Base-by-base conservation (phyloP, 257 asterid genomes). In the Ophiorrhiza pumila region DNA sequence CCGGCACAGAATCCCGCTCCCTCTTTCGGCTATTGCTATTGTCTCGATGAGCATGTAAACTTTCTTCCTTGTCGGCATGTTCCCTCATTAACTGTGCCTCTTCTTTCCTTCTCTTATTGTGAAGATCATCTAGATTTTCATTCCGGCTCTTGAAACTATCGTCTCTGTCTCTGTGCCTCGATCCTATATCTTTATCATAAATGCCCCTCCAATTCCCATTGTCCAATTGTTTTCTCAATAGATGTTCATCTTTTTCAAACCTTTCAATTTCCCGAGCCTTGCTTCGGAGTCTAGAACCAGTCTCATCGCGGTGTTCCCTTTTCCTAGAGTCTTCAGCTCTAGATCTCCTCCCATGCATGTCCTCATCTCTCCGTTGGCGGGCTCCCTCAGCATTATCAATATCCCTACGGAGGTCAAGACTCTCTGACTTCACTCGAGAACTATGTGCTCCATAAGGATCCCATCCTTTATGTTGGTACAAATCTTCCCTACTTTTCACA, bases 1-100 rank as follows among this genome's bases (percentile, higher is more conserved):
- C 97, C 71, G 88, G 77, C 79, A 76, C 80, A 79, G 87, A 96
- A 74, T 88, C 96, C 79, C 92, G 90, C 70, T 89, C 98, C 83
- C 96, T 86, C 85, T 84, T 92, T 80, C 93, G 80, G 31, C 88
- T 86, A 80, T 84, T 82, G 82, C 84, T 85, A 79, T 77, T 82
- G 75, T 91, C 99, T 79, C 91, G 83, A 57, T 83, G 85, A 66
- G 77, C 77, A 78, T 82, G 86, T 68, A 83, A 65, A 52, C 76
- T 70, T 64, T 83, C 93, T 77, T 88, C 99, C 80, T 82, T 91
- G 63, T 81, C 93, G 65, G 75, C 71, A 78, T 78, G 80, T 43
- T 83, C 95, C 78, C 94, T 83, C 78, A 83, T 76, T 59, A 74
- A 25, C 66, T 79, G 79, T 8, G 78, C 46, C 79, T 81, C 96